A percentile compares a stretch with the other conserved stretches of the same genome.
phyloP scores from a whole-genome alignment of 208 protist genomes.

The Strigomonas galati region DNA sequence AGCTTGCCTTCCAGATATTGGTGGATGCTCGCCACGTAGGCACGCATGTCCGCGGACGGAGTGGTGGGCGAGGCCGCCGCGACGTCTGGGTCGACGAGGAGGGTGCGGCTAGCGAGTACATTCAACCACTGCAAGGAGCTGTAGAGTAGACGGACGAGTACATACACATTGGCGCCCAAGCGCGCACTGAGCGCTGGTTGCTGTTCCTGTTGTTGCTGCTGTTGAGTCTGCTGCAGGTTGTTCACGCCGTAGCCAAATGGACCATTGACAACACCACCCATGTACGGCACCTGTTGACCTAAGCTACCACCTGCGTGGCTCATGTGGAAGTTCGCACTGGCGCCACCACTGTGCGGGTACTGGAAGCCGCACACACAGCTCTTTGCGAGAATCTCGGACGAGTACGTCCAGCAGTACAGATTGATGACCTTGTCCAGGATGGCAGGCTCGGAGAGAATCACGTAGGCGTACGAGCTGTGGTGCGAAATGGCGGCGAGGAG shows the following conservation, averaged over 20 bases:
- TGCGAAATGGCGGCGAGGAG: slow-evolving; percentile 28
- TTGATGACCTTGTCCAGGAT: neutral
- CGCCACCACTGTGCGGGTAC: neutral
- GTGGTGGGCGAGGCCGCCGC: neutral
- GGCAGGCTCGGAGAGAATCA: neutral
- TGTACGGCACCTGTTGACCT: too few species aligned
- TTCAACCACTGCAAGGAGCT: neutral
- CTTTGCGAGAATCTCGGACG: neutral
- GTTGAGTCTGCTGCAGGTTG: neutral
- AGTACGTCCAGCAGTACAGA: neutral
- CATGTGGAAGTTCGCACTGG: neutral
- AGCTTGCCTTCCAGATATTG: neutral
- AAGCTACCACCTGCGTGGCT: too few species aligned
- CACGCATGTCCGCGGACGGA: neutral
- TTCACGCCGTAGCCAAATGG: too few species aligned
- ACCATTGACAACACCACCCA: too few species aligned
- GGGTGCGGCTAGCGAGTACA: neutral
- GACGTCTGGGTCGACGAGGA: neutral
- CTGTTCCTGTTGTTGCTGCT: neutral
- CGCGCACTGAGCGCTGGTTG: neutral
- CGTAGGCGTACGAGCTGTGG: slow-evolving; percentile 1
- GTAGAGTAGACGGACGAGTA: neutral
- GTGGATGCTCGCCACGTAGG: slow-evolving; percentile 1
- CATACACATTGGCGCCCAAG: neutral
- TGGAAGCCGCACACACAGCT: neutral